Percentiles rank a stretch among this genome's conserved stretches.
phyloP scores from a whole-genome alignment of 768 basidiomycete species.

The Lactarius vividus region DNA sequence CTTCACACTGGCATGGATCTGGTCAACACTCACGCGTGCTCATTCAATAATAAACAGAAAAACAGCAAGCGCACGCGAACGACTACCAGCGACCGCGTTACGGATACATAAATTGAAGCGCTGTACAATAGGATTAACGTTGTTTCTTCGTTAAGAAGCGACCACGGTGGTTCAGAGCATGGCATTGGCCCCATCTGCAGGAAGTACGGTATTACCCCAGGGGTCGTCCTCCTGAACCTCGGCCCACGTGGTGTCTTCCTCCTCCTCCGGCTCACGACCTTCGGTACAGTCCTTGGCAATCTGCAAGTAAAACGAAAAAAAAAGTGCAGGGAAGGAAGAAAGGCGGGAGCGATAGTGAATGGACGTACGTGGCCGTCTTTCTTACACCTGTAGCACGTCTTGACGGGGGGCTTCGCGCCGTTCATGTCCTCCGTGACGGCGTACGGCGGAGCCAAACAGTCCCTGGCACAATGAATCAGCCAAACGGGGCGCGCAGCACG shows the following conservation, averaged over 20 bases:
- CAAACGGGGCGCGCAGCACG: constrained; percentile 16
- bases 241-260: constrained; percentile 21
- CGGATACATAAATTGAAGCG: neutral
- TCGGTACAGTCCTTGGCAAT: constrained; percentile 39
- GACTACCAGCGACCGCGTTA: neutral
- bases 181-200: neutral
- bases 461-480: constrained; percentile 43
- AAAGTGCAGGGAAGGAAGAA: neutral
- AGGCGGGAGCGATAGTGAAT: neutral
- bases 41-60: neutral
- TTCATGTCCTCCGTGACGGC: constrained; percentile 45
- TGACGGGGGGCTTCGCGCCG: constrained; percentile 51
- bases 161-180: neutral
- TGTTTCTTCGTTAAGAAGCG: neutral
- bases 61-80: neutral
- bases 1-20: neutral
- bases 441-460: constrained; percentile 76
- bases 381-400: constrained; percentile 88
- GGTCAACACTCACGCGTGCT: neutral
- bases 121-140: neutral
- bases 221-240: constrained; percentile 19
- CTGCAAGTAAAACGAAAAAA: constrained; percentile 18
- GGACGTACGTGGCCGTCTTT: constrained; percentile 79
- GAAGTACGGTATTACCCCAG: constrained; percentile 9
- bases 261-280: constrained; percentile 29